These are phyloP conservation scores for Triticum monococcum DNA, from an alignment of 176 grass and related monocot species.

Conservation along the genomic window DNA sequence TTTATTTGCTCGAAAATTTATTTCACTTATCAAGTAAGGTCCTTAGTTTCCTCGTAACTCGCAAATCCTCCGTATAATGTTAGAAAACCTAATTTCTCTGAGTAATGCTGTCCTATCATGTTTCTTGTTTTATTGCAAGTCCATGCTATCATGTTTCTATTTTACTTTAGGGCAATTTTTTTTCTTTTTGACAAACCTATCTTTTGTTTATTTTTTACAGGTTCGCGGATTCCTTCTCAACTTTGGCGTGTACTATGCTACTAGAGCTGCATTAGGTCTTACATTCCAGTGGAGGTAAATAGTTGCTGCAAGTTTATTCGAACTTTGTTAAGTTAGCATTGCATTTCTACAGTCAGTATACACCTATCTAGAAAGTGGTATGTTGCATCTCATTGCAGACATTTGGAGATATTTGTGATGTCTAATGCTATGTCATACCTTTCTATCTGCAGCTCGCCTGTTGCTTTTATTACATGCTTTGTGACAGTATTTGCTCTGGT, in stretches of 20 bases:
- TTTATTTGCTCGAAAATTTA: slow-evolving; percentile 13
- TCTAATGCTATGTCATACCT: slow-evolving; percentile 51
- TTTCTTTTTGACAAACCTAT: neutral
- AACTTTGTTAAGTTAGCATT: slow-evolving; percentile 15
- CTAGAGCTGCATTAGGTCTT: slow-evolving; percentile 88
- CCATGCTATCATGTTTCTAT: neutral
- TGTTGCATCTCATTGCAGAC: slow-evolving; percentile 33
- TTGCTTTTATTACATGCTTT: slow-evolving; percentile 95
- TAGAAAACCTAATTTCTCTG: neutral
- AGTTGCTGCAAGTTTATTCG: slow-evolving; percentile 12
- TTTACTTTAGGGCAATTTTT: neutral
- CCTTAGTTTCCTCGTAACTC: neutral
- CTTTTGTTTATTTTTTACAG: slow-evolving; percentile 37
- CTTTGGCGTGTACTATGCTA: slow-evolving; percentile 99
- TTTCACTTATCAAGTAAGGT: neutral
- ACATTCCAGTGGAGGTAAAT: slow-evolving; percentile 97
- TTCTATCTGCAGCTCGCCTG: slow-evolving; percentile 84
- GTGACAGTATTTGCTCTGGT: slow-evolving; percentile 97
- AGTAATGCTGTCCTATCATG: neutral
- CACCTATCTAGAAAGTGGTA: slow-evolving; percentile 32
- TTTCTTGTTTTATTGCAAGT: neutral
- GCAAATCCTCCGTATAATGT: neutral
- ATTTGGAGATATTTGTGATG: slow-evolving; percentile 41
- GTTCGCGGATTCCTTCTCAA: slow-evolving; percentile 99
- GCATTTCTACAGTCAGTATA: slow-evolving; percentile 8